Evolutionary conservation across 352 stramenopile species (phyloP).

Genomic region (Pythium brachiatum): DNA sequence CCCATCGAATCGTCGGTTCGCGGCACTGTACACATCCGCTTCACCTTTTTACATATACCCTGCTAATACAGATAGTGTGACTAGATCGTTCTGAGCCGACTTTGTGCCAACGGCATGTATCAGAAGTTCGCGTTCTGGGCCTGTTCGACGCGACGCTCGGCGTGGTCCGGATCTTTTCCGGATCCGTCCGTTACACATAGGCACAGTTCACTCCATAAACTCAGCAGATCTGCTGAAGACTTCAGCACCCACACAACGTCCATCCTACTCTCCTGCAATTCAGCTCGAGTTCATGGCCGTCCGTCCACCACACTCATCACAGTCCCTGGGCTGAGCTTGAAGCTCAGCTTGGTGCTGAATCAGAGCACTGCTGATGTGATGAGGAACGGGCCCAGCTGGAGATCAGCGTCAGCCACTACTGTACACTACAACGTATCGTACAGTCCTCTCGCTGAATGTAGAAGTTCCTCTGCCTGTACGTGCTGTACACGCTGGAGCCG

Average conservation of each 20-base stretch:
- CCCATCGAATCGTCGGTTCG: too few relatives aligned
- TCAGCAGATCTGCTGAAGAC: not conserved
- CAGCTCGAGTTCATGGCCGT: too few relatives aligned
- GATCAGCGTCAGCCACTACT: slow-evolving; percentile 2
- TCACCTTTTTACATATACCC: too few relatives aligned
- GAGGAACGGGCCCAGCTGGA: not conserved
- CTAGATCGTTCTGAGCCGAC: not conserved
- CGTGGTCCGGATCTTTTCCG: not conserved
- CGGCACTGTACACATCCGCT: too few relatives aligned
- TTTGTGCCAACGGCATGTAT: not conserved
- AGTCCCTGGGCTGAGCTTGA: not conserved
- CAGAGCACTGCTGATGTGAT: not conserved
- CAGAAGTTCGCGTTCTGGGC: not conserved
- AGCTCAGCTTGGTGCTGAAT: too few relatives aligned
- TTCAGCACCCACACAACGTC: not conserved
- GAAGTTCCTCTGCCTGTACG: not conserved
- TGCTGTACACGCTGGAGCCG: too few relatives aligned
- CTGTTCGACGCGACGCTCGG: not conserved
- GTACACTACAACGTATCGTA: too few relatives aligned
- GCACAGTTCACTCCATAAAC: not conserved
- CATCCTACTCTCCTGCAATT: not conserved
- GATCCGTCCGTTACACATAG: slow-evolving; percentile 1
- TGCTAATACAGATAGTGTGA: not conserved
- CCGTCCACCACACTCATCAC: slow-evolving; percentile 3
- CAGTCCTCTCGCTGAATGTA: too few relatives aligned